Conservation (phyloP, 305 asterid genomes). For the Coffea humblotiana region DNA sequence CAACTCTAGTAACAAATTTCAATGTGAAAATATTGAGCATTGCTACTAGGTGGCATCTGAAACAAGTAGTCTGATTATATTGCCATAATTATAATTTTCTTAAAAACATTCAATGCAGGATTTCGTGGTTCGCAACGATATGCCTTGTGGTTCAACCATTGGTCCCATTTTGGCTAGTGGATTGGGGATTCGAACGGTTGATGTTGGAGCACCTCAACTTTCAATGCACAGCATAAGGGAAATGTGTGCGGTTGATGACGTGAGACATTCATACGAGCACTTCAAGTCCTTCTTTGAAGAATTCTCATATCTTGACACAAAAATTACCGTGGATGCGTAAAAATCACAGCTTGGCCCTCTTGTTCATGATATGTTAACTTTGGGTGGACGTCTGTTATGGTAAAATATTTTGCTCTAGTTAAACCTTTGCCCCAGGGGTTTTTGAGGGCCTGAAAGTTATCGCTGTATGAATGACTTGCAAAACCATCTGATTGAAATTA, state of each 20-base stretch:
- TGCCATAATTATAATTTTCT: not conserved
- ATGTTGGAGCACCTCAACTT: conserved; percentile 88
- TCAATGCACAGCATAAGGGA: conserved; percentile 98
- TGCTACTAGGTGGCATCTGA: not conserved
- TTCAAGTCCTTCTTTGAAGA: conserved; percentile 78
- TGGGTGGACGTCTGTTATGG: not conserved
- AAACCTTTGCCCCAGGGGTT: too few species aligned
- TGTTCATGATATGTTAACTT: not conserved
- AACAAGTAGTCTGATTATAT: not conserved
- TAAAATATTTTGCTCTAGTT: too few species aligned
- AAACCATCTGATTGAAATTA: too few species aligned
- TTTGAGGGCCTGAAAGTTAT: too few species aligned
- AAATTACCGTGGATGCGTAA: conserved; percentile 60
- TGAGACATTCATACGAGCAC: conserved; percentile 75
- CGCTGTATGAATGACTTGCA: too few species aligned
- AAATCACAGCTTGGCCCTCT: too few species aligned
- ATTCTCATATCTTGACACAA: conserved; percentile 63
- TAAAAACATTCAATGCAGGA: conserved; percentile 47
- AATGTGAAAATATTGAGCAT: not conserved
- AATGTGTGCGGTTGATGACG: conserved; percentile 92
- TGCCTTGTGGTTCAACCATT: conserved; percentile 91
- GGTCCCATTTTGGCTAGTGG: conserved; percentile 98
- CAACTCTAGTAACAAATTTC: not conserved
- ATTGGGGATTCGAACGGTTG: conserved; percentile 83
- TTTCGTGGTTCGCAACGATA: conserved; percentile 89